phyloP scores from a whole-genome alignment of 2,329 filamentous ascomycete genomes.

The Emmonsia crescens region DNA sequence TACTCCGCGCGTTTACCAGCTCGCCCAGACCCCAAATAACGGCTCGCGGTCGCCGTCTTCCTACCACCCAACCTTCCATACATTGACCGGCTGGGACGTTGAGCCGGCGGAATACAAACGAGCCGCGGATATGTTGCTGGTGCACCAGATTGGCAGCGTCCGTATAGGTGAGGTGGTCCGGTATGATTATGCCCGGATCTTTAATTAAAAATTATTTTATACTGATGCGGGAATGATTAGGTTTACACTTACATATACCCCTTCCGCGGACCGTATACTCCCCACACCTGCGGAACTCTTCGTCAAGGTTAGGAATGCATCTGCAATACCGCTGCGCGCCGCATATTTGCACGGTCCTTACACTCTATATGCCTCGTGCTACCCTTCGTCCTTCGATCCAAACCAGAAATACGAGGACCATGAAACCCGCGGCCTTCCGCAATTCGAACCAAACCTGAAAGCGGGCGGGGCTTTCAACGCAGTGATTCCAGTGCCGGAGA shows the following conservation, averaged over 20 bases:
- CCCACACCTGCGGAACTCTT: slow-evolving; percentile 71
- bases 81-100: slow-evolving; percentile 27
- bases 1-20: slow-evolving; percentile 32
- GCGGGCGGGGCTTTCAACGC: slow-evolving; percentile 81
- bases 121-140: slow-evolving; percentile 59
- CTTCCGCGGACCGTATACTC: slow-evolving; percentile 76
- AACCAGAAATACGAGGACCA: slow-evolving; percentile 64
- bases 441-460: slow-evolving; percentile 95
- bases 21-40: slow-evolving; percentile 29
- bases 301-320: slow-evolving; percentile 85
- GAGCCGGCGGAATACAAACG: slow-evolving; percentile 15
- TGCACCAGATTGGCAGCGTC: slow-evolving; percentile 83
- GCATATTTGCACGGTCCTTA: slow-evolving; percentile 97
- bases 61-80: slow-evolving; percentile 20
- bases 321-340: slow-evolving; percentile 77
- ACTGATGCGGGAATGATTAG: slow-evolving; percentile 23
- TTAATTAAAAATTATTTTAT: background rate
- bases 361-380: slow-evolving; percentile 75
- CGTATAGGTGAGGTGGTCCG: slow-evolving; percentile 91
- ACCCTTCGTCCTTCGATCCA: slow-evolving; percentile 72
- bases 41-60: slow-evolving; percentile 12
- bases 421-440: slow-evolving; percentile 63
- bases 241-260: slow-evolving; percentile 83
- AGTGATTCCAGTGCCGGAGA: slow-evolving; percentile 66
- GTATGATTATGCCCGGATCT: slow-evolving; percentile 36